Base-by-base conservation (phyloP, 2,329 filamentous ascomycete species). In the Neonectria coccinea region DNA sequence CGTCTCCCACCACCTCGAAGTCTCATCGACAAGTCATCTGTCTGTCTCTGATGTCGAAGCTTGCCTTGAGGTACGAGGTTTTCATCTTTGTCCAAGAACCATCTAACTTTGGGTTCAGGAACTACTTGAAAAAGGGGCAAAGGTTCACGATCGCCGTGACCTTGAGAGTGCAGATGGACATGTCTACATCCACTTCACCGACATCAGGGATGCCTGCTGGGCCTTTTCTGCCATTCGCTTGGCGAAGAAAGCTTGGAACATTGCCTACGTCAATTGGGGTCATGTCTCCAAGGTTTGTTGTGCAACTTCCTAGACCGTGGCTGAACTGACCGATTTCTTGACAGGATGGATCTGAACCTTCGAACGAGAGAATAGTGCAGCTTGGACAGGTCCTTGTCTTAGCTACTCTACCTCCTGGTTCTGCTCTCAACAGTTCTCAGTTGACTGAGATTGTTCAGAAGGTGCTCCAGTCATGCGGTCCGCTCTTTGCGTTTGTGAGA, bases 171-270 rank as follows among this genome's bases (percentile, higher is more conserved):
- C 73, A 29, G 76, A 75, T 48, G 81, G 82, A 4, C 82, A 79
- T 53, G 81, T 88, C 31, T 86, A 84, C 62, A 77, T 89, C 25
- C 84, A 83, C 5, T 89, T 91, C 69, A 78, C 82, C 7, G 89
- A 91, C 70, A 84, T 90, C 54, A 83, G 86, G 54, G 88, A 91
- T 74, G 83, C 89, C 7, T 84, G 81, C 56, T 80, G 81, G 33
- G 82, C 85, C 8, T 79, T 83, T 60, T 78, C 83, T 12, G 84
- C 83, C 55, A 74, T 86, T 29, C 77, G 80, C 2, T 69, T 82
- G 18, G 75, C 79, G 36, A 78, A 79, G 50, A 77, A 80, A 11
- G 78, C 79, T 36, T 89, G 87, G 86, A 73, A 75, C 51, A 65
- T 74, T 1, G 62, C 65, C 4, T 80, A 77, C 25, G 56, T 71